Conservation (phyloP, 441 rosid species). For the Pelargonium myrrhifolium region DNA sequence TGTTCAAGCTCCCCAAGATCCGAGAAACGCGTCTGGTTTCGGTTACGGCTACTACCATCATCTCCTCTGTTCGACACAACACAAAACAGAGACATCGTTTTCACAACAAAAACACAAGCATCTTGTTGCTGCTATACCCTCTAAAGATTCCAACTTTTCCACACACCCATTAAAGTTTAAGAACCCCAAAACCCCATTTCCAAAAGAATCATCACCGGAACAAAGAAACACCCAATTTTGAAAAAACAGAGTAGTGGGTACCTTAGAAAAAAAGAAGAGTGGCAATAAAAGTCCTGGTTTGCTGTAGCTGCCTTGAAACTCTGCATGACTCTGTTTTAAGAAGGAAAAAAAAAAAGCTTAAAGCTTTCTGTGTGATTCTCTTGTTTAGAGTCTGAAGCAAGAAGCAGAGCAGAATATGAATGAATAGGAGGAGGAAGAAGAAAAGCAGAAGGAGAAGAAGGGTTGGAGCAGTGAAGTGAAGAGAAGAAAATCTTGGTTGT, state of each 20-base stretch:
- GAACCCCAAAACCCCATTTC: neutral
- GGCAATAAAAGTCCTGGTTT: slow-evolving; percentile 51
- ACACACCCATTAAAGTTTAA: neutral
- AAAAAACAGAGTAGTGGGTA: slow-evolving; percentile 12
- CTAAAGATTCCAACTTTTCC: neutral
- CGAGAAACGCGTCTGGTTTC: slow-evolving; percentile 39
- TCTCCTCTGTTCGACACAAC: slow-evolving; percentile 31
- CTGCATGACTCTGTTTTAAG: slow-evolving; percentile 36
- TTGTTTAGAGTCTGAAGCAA: no score
- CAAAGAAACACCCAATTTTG: neutral
- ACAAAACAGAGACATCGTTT: neutral
- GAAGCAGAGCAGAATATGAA: no score
- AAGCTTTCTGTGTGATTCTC: no score
- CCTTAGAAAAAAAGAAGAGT: slow-evolving; percentile 66
- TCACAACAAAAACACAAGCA: neutral
- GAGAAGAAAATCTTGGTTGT: slow-evolving; percentile 24
- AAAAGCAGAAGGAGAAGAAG: slow-evolving; percentile 1
- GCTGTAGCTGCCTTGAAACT: slow-evolving; percentile 55
- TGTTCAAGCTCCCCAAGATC: slow-evolving; percentile 83
- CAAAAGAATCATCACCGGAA: no score
- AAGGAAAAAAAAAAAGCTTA: neutral
- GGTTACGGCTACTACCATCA: slow-evolving; percentile 14
- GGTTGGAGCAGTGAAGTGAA: slow-evolving; percentile 10
- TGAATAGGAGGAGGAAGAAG: no score
- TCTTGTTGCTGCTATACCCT: neutral